These are phyloP conservation scores for Proliferodiscus dingleyae DNA, from an alignment of 2,329 filamentous ascomycete species.

Conservation along the genomic window DNA sequence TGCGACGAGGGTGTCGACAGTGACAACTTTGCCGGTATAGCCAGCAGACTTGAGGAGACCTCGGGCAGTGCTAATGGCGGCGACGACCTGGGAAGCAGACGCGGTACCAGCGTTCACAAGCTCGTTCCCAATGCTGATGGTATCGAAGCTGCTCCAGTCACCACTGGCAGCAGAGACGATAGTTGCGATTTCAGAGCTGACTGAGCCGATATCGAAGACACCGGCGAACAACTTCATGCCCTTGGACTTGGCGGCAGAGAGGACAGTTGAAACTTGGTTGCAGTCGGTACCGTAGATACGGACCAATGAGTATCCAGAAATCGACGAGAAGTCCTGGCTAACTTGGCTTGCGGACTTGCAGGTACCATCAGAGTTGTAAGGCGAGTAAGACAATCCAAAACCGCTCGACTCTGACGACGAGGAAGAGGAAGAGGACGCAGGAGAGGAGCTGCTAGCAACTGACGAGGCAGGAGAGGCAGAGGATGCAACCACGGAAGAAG, in stretches of 20 bases:
- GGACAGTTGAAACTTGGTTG: slow-evolving; percentile 60
- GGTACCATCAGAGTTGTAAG: slow-evolving; percentile 48
- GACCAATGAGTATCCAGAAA: slow-evolving; percentile 55
- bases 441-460: slow-evolving; percentile 1
- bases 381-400: slow-evolving; percentile 53
- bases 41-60: slow-evolving; percentile 54
- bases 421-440: slow-evolving; percentile 4
- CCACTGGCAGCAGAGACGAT: slow-evolving; percentile 55
- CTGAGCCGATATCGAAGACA: slow-evolving; percentile 58
- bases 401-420: slow-evolving; percentile 13
- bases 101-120: slow-evolving; percentile 61
- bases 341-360: slow-evolving; percentile 67
- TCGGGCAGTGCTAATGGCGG: slow-evolving; percentile 54
- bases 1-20: slow-evolving; percentile 73
- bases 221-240: slow-evolving; percentile 70
- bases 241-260: slow-evolving; percentile 58
- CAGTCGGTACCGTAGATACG: slow-evolving; percentile 81
- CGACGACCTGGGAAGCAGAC: slow-evolving; percentile 49
- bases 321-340: slow-evolving; percentile 55
- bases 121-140: slow-evolving; percentile 77
- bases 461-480: not conserved
- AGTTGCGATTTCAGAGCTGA: slow-evolving; percentile 51
- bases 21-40: slow-evolving; percentile 69
- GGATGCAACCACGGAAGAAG: not conserved
- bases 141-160: slow-evolving; percentile 66